These are phyloP conservation scores for Trichoderma erinaceum DNA, from an alignment of 495 filamentous ascomycete genomes.

Conservation along the genomic window DNA sequence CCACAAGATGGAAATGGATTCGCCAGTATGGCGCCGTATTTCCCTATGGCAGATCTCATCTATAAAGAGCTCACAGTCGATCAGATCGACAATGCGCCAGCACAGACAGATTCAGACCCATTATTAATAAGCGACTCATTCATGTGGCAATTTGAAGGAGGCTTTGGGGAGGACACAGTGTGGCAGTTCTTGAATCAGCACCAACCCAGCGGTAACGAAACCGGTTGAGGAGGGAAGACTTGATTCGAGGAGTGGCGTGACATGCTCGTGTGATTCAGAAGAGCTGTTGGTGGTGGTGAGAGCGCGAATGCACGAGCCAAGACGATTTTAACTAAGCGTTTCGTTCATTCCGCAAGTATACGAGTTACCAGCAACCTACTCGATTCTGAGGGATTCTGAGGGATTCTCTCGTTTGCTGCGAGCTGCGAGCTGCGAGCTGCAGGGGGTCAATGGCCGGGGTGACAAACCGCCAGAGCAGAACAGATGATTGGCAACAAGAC, in stretches of 20 bases:
- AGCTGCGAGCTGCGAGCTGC: too few relatives aligned
- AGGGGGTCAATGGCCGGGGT: too few relatives aligned
- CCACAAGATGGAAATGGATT: conserved; percentile 39
- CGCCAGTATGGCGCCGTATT: conserved; percentile 45
- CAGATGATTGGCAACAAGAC: not conserved
- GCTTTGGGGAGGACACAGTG: conserved; percentile 47
- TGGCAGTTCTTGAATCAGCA: conserved; percentile 50
- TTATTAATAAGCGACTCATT: conserved; percentile 21
- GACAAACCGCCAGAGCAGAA: not conserved
- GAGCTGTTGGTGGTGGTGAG: not conserved
- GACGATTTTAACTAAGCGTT: too few relatives aligned
- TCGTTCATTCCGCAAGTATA: too few relatives aligned
- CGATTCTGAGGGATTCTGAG: too few relatives aligned
- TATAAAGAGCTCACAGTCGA: conserved; percentile 44
- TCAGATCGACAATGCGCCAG: conserved; percentile 13
- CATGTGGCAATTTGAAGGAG: conserved; percentile 37
- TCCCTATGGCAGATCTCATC: conserved; percentile 46
- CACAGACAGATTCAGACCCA: conserved; percentile 14
- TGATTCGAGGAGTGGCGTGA: not conserved
- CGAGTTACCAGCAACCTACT: too few relatives aligned
- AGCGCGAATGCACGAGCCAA: not conserved
- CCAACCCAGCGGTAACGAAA: conserved; percentile 15
- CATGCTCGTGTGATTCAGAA: not conserved
- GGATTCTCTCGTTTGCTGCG: too few relatives aligned
- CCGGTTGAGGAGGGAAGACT: not conserved